A percentile compares a stretch with the other conserved stretches of the same genome.
Evolutionary conservation across 1,284 basidiomycete genomes (phyloP).

Genomic region (Pseudozyma pruni): DNA sequence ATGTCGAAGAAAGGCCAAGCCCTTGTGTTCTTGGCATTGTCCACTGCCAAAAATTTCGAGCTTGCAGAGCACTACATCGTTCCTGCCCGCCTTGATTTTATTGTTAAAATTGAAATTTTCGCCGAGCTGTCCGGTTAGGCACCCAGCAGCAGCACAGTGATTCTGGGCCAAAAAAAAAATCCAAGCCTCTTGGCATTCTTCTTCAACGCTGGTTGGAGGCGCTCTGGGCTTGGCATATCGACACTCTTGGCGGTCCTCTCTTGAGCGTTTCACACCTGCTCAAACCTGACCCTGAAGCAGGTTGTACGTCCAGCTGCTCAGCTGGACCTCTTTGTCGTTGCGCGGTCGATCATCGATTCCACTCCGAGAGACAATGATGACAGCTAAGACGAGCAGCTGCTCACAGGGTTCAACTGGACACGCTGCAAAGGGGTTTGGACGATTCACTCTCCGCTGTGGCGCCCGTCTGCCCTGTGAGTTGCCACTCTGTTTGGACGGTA

Average conservation of each 20-base stretch:
- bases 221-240: conserved; percentile 8
- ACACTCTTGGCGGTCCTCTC: not conserved
- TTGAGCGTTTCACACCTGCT: conserved; percentile 2
- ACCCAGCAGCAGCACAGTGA: not conserved
- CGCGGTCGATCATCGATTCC: not conserved
- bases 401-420: not conserved
- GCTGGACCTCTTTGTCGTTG: too few species aligned
- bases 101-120: conserved; percentile 2
- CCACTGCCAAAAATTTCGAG: too few species aligned
- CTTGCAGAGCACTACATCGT: too few species aligned
- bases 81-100: too few species aligned
- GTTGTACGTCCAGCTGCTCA: too few species aligned
- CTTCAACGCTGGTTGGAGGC: not conserved
- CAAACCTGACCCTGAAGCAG: too few species aligned
- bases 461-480: too few species aligned
- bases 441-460: not conserved
- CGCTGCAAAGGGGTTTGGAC: too few species aligned
- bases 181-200: conserved; percentile 19
- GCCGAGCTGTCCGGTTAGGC: conserved; percentile 16
- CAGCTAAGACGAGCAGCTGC: conserved; percentile 4
- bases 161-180: not conserved
- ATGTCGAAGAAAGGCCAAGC: too few species aligned
- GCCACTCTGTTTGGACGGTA: too few species aligned
- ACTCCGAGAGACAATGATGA: not conserved
- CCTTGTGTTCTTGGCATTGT: too few species aligned